Evolutionary conservation across 305 asterid genomes (phyloP).

Genomic region (Rubia balearica): DNA sequence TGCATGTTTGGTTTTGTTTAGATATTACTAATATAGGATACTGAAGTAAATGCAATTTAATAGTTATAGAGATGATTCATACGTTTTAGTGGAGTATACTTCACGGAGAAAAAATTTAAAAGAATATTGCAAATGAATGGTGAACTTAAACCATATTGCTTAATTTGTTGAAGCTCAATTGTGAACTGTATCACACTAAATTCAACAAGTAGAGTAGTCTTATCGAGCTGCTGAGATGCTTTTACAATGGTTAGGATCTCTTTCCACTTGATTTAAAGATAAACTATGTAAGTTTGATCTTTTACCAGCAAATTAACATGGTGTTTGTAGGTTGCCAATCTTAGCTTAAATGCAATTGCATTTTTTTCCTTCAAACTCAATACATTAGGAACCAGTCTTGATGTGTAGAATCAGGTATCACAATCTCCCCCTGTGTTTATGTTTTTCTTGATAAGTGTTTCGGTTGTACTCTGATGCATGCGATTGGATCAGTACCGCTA

Average conservation of each 20-base stretch:
- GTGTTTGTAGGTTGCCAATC: conserved; percentile 59
- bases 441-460: conserved; percentile 17
- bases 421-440: conserved; percentile 4
- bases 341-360: conserved; percentile 40
- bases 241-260: conserved; percentile 63
- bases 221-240: too few species aligned
- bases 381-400: conserved; percentile 16
- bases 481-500: conserved; percentile 57
- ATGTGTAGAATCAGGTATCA: conserved; percentile 66
- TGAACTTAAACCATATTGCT: too few species aligned
- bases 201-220: conserved; percentile 80
- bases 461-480: conserved; percentile 18
- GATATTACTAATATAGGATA: conserved; percentile 24
- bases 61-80: conserved; percentile 35
- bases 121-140: too few species aligned
- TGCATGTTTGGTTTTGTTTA: conserved; percentile 18
- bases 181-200: conserved; percentile 76
- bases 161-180: conserved; percentile 62
- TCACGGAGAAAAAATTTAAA: conserved; percentile 8
- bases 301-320: background rate
- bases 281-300: background rate
- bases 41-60: conserved; percentile 20
- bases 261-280: conserved; percentile 13
- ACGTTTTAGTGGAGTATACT: conserved; percentile 36
- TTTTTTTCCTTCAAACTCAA: conserved; percentile 41